Evolutionary conservation across 345 rosid species (phyloP).

Genomic region (Hypericum perforatum): DNA sequence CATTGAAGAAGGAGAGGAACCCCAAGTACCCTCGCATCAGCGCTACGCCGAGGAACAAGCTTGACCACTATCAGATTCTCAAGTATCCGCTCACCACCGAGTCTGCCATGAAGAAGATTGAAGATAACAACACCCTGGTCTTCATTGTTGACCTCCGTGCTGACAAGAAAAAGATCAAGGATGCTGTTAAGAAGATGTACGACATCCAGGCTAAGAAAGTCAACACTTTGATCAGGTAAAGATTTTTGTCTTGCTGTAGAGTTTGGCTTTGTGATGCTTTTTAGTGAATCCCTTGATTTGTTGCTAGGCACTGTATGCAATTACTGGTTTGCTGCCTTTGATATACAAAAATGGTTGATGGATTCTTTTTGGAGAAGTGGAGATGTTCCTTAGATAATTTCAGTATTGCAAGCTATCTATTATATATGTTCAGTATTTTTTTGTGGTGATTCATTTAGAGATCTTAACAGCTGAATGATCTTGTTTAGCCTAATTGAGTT

Average conservation of each 20-base stretch:
- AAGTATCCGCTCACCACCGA: slow-evolving; percentile 7
- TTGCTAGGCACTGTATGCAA: too few relatives aligned
- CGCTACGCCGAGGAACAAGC: slow-evolving; percentile 7
- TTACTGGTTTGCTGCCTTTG: too few relatives aligned
- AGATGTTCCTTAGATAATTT: too few relatives aligned
- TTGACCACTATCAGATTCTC: slow-evolving; percentile 8
- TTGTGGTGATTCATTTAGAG: too few relatives aligned
- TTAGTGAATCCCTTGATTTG: too few relatives aligned
- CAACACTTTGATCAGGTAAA: slow-evolving; percentile 8
- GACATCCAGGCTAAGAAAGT: slow-evolving; percentile 10
- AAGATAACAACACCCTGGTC: slow-evolving; percentile 8
- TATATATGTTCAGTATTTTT: too few relatives aligned
- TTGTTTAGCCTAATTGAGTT: too few relatives aligned
- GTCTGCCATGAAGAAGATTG: slow-evolving; percentile 10
- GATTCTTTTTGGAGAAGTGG: too few relatives aligned
- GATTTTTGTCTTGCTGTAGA: neutral
- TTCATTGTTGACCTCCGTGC: slow-evolving; percentile 10
- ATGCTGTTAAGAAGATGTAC: slow-evolving; percentile 9
- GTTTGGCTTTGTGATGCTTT: too few relatives aligned
- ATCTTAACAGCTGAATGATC: too few relatives aligned
- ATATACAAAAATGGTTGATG: too few relatives aligned
- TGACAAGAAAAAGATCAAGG: slow-evolving; percentile 9
- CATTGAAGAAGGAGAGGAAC: slow-evolving; percentile 11
- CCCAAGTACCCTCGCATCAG: slow-evolving; percentile 9
- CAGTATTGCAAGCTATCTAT: too few relatives aligned